Conservation (phyloP, 805 yeast genomes). For the Nematodospora valgi region DNA sequence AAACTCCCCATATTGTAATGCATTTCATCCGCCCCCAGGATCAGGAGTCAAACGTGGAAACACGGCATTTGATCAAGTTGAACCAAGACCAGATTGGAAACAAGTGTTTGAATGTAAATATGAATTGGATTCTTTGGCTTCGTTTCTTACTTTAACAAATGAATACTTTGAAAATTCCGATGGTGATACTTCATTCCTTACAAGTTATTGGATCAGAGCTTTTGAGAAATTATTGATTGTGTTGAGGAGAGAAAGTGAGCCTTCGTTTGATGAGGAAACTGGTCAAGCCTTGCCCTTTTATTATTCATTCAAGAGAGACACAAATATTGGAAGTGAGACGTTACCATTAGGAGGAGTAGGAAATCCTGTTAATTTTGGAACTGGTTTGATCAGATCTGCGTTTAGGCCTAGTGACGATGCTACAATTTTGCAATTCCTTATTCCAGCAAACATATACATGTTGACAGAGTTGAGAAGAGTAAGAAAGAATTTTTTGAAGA, state of each 20-base stretch:
- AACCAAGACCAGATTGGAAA: slow-evolving; percentile 67
- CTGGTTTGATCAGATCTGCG: slow-evolving; percentile 76
- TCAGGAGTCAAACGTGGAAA: slow-evolving; percentile 47
- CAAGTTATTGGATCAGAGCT: slow-evolving; percentile 57
- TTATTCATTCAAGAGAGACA: slow-evolving; percentile 70
- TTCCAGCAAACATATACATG: slow-evolving; percentile 83
- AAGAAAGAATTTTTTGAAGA: slow-evolving; percentile 16
- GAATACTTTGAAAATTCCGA: slow-evolving; percentile 60
- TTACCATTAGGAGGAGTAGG: slow-evolving; percentile 76
- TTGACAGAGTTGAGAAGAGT: slow-evolving; percentile 54
- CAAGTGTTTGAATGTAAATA: slow-evolving; percentile 85
- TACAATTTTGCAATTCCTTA: slow-evolving; percentile 70
- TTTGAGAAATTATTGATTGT: slow-evolving; percentile 48
- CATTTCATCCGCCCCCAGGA: slow-evolving; percentile 78
- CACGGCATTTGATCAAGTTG: slow-evolving; percentile 60
- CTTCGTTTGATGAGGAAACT: slow-evolving; percentile 51
- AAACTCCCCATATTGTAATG: slow-evolving; percentile 80
- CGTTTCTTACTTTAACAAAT: slow-evolving; percentile 71
- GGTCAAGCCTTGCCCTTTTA: slow-evolving; percentile 49
- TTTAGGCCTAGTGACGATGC: slow-evolving; percentile 91
- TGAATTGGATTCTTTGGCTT: slow-evolving; percentile 82
- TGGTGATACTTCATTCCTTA: slow-evolving; percentile 45
- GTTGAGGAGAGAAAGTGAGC: slow-evolving; percentile 54
- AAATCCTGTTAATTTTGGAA: slow-evolving; percentile 70
- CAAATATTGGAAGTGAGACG: slow-evolving; percentile 78